Percentiles rank a stretch among this genome's conserved stretches.
phyloP scores from a whole-genome alignment of 106 monocot species.

The Platanthera guangdongensis region DNA sequence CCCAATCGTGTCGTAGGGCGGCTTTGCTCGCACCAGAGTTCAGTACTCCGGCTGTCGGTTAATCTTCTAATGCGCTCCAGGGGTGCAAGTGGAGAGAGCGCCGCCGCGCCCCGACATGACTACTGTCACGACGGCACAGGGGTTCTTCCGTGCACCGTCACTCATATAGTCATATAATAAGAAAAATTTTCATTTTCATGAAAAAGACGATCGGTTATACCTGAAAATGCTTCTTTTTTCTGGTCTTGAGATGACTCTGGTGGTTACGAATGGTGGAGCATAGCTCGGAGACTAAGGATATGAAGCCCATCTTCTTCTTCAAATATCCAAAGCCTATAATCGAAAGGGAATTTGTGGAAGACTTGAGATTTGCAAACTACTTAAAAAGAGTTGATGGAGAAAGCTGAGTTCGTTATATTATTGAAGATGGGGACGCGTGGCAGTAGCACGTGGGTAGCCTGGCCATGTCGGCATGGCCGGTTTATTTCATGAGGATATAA shows the following conservation, averaged over 20 bases:
- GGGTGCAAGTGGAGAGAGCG: no score
- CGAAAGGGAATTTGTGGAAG: not conserved
- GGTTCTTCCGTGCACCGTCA: no score
- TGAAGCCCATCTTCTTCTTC: not conserved
- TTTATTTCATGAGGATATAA: not conserved
- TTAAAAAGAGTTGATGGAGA: not conserved
- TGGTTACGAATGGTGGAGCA: not conserved
- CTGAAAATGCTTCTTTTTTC: conserved; percentile 6
- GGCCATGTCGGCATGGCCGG: not conserved
- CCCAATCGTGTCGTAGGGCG: no score
- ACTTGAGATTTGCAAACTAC: not conserved
- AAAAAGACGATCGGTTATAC: not conserved
- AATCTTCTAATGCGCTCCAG: no score
- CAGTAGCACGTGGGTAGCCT: not conserved
- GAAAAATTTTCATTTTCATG: no score
- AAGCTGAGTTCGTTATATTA: not conserved
- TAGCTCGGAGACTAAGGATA: not conserved
- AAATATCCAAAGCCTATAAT: not conserved
- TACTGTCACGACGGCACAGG: no score
- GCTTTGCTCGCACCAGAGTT: no score
- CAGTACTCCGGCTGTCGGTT: no score
- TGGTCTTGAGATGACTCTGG: not conserved
- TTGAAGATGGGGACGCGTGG: not conserved
- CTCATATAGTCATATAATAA: no score
- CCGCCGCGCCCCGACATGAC: no score